phyloP scores from a whole-genome alignment of 139 green algal genomes.

The Pseudopediastrum boryanum region DNA sequence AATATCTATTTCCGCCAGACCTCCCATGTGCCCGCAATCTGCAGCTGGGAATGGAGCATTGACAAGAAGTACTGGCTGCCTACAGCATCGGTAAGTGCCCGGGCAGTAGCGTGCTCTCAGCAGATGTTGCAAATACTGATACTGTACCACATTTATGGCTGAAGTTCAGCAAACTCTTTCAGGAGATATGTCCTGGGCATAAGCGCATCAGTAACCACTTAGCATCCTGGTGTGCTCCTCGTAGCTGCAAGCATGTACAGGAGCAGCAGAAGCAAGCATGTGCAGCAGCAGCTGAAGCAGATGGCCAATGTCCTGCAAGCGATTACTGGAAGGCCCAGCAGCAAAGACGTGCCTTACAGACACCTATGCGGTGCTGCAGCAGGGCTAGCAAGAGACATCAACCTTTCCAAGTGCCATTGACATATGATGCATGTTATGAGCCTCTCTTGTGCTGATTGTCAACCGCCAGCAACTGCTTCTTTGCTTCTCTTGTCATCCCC shows the following conservation, averaged over 20 bases:
- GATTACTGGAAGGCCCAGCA: neutral
- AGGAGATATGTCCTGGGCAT: neutral
- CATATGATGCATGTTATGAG: neutral
- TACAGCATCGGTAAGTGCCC: slow-evolving; percentile 5
- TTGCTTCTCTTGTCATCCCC: no score
- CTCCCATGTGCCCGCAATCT: neutral
- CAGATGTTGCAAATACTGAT: neutral
- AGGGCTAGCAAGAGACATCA: neutral
- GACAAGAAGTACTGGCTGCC: slow-evolving; percentile 16
- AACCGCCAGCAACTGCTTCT: neutral
- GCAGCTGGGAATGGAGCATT: slow-evolving; percentile 24
- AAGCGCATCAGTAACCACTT: neutral
- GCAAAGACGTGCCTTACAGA: neutral
- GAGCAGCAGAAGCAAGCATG: no score
- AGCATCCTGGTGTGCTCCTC: neutral
- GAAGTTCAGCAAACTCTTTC: neutral
- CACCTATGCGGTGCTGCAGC: neutral
- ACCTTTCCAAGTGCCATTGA: neutral
- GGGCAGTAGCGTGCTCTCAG: neutral
- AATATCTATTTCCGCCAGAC: slow-evolving; percentile 10
- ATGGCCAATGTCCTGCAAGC: no score
- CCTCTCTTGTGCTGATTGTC: neutral
- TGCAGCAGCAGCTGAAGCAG: no score
- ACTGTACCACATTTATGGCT: neutral
- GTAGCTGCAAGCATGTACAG: neutral